Evolutionary conservation across 257 asterid genomes (phyloP), one percentile per base, ranked within the genome.

Genomic region (Gardenia jasminoides): DNA sequence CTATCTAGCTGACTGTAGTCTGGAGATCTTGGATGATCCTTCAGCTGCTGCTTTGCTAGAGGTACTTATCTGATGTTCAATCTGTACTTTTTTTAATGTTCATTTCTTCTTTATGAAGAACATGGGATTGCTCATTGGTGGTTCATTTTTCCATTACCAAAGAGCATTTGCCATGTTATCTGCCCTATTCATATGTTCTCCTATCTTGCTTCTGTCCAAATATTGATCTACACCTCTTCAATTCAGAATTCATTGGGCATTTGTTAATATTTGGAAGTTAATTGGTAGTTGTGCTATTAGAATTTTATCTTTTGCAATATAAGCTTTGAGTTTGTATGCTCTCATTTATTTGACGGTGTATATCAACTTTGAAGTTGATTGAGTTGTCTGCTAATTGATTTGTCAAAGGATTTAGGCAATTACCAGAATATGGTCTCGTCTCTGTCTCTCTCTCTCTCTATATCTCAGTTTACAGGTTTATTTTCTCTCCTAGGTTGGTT

Each of bases 1-100:
- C 83, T 95, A 93, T 81, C 83, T 92, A 66, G 93, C 89, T 83
- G 99, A 95, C 80, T 89, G 91, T 83, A 91, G 97, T 80, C 92
- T 92, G 33, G 99, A 95, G 90, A 90, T 95, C 85, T 90, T 93
- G 17, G 99, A 95, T 81, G 99, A 95, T 83, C 99, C 99, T 54
- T 88, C 96, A 52, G 86, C 96, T 67, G 84, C 81, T 80, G 99
- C 97, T 72, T 80, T 95, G 90, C 67, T 93, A 67, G 93, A 93
- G 97, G 99, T 94, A 86, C 58, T 36, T 36, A 36, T 36, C 3
- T 36, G 39, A 36, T 36, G 39, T 36, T 36, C 39, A 36, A 36
- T 36, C 3, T 36, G 1, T 36, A 1, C 3, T 76, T 64, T 50
- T 71, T 74, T 75, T 72, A 12, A 46, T 46, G 50, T 8, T 46